Conservation (phyloP, 2,329 filamentous ascomycete genomes). For the Rutstroemia sp. region DNA sequence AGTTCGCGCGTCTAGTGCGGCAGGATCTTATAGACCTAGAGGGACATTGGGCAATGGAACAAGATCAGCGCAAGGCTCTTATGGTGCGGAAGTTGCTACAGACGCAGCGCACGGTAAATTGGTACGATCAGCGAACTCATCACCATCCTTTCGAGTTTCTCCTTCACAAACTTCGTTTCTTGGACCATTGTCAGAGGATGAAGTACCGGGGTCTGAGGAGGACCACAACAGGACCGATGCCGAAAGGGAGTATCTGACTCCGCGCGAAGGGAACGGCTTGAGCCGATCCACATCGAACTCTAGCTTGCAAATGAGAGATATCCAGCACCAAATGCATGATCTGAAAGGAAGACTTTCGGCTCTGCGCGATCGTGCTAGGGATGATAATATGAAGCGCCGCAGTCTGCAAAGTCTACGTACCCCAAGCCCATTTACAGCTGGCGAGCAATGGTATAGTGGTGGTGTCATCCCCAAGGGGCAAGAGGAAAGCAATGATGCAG, state of each 20-base stretch:
- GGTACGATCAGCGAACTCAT: slow-evolving; percentile 9
- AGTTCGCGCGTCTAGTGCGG: slow-evolving; percentile 57
- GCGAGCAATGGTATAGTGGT: slow-evolving; percentile 29
- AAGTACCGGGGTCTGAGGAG: slow-evolving; percentile 26
- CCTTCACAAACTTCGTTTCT: slow-evolving; percentile 31
- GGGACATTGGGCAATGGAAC: slow-evolving; percentile 12
- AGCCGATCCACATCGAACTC: slow-evolving; percentile 28
- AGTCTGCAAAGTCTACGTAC: slow-evolving; percentile 54
- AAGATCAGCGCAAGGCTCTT: slow-evolving; percentile 1
- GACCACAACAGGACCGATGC: slow-evolving; percentile 20
- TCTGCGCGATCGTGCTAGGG: slow-evolving; percentile 55
- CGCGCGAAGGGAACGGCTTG: slow-evolving; percentile 17
- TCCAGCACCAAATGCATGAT: slow-evolving; percentile 61
- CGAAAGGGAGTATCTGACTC: slow-evolving; percentile 18
- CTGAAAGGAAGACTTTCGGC: slow-evolving; percentile 60
- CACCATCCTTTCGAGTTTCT: slow-evolving; percentile 18
- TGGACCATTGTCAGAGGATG: slow-evolving; percentile 48
- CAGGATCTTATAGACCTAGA: slow-evolving; percentile 39
- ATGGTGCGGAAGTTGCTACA: slow-evolving; percentile 12
- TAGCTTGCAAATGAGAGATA: slow-evolving; percentile 43
- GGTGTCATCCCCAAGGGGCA: slow-evolving; percentile 17
- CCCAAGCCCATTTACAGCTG: slow-evolving; percentile 40
- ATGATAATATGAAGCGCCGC: slow-evolving; percentile 54
- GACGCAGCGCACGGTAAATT: slow-evolving; percentile 9
- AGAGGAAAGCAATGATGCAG: slow-evolving; percentile 22